Evolutionary conservation across 129 eudicot genomes (phyloP).

Genomic region (Chrysanthemum lavandulifolium): DNA sequence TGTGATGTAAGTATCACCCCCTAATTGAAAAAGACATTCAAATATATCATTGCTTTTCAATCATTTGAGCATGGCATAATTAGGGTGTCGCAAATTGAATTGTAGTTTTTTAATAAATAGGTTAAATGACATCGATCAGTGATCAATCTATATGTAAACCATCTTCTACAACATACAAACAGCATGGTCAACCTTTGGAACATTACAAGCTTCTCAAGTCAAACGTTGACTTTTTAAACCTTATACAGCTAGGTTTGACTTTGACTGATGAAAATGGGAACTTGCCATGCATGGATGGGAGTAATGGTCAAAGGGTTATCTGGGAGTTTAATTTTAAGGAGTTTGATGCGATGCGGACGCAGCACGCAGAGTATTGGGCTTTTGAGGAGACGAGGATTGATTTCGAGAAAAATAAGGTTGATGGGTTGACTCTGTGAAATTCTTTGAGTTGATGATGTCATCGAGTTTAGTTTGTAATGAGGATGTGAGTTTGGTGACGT

Average conservation of each 20-base stretch:
- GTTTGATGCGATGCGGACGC: slow-evolving; percentile 5
- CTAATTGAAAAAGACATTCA: too few species aligned
- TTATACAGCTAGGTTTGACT: slow-evolving; percentile 75
- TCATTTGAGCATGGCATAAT: too few species aligned
- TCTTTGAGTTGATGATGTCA: slow-evolving; percentile 18
- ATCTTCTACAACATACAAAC: not conserved
- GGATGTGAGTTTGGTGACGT: slow-evolving; percentile 12
- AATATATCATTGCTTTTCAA: too few species aligned
- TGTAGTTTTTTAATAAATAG: too few species aligned
- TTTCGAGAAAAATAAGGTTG: not conserved
- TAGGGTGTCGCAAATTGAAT: too few species aligned
- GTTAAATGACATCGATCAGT: too few species aligned
- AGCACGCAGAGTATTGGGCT: not conserved
- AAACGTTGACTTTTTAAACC: slow-evolving; percentile 63
- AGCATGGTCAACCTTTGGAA: slow-evolving; percentile 33
- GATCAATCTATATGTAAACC: slow-evolving; percentile 29
- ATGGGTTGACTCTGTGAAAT: slow-evolving; percentile 4
- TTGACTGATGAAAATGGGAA: slow-evolving; percentile 62
- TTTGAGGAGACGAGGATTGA: slow-evolving; percentile 7
- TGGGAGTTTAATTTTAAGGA: slow-evolving; percentile 19
- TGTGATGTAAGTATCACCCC: too few species aligned
- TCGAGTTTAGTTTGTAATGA: slow-evolving; percentile 16
- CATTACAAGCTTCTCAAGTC: slow-evolving; percentile 57
- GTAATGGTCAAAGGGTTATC: not conserved
- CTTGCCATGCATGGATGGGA: slow-evolving; percentile 34